Conservation (phyloP, 352 stramenopile genomes). For the Globisporangium orthogonon region DNA sequence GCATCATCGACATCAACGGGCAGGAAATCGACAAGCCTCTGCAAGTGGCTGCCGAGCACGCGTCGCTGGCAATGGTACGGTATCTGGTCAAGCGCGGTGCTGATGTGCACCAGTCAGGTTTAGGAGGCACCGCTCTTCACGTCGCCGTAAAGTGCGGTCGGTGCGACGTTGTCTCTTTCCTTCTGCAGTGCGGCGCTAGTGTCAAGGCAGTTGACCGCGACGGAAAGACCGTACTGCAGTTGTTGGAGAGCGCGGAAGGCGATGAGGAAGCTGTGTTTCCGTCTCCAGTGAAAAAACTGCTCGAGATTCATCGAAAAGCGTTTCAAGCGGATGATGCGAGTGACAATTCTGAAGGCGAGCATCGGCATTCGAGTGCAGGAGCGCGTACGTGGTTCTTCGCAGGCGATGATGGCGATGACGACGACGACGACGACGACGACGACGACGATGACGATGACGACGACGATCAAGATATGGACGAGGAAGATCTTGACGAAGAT, state of each 20-base stretch:
- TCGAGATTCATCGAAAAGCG: conserved; percentile 39
- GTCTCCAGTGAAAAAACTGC: conserved; percentile 45
- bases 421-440: conserved; percentile 36
- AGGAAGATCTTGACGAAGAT: conserved; percentile 43
- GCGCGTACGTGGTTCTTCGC: conserved; percentile 34
- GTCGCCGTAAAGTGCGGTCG: conserved; percentile 45
- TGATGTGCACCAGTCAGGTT: conserved; percentile 52
- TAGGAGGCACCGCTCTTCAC: conserved; percentile 56
- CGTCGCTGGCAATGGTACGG: conserved; percentile 66
- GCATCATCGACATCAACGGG: conserved; percentile 33
- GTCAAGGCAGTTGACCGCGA: conserved; percentile 39
- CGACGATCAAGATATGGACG: conserved; percentile 16
- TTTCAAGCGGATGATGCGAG: conserved; percentile 31
- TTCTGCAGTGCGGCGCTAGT: conserved; percentile 71
- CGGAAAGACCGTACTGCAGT: conserved; percentile 46
- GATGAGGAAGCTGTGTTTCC: neutral
- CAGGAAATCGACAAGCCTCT: conserved; percentile 65
- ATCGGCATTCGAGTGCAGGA: conserved; percentile 8
- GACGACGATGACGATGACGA: conserved; percentile 37
- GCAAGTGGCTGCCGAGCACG: conserved; percentile 46
- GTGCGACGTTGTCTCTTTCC: conserved; percentile 71
- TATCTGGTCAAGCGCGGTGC: conserved; percentile 74
- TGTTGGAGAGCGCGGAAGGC: conserved; percentile 13
- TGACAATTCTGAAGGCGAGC: conserved; percentile 38
- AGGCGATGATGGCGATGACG: conserved; percentile 36